Evolutionary conservation across 805 yeast genomes (phyloP).

Genomic region (Candida sonorensis): DNA sequence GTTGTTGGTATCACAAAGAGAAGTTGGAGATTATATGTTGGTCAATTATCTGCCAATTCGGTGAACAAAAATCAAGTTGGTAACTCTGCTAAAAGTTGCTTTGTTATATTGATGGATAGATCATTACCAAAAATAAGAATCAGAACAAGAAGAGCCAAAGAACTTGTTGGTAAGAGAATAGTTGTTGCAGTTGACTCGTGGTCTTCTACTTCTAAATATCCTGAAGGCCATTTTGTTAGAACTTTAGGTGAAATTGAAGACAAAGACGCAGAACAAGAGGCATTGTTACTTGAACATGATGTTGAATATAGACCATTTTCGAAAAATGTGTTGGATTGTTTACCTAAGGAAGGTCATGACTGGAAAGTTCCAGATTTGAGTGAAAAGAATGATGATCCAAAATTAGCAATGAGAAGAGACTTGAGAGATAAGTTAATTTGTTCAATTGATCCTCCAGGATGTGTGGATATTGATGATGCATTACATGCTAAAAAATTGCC

Average conservation of each 20-base stretch:
- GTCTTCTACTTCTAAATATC: conserved; percentile 77
- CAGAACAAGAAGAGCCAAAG: conserved; percentile 78
- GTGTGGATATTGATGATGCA: conserved; percentile 99
- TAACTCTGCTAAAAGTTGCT: conserved; percentile 68
- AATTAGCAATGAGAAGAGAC: conserved; percentile 65
- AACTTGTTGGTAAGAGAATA: conserved; percentile 80
- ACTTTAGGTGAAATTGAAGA: conserved; percentile 86
- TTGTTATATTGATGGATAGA: conserved; percentile 84
- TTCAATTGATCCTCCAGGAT: conserved; percentile 95
- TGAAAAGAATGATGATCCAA: conserved; percentile 45
- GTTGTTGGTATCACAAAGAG: conserved; percentile 85
- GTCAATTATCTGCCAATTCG: conserved; percentile 79
- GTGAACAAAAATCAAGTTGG: conserved; percentile 47
- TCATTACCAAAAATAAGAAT: conserved; percentile 83
- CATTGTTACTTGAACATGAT: conserved; percentile 86
- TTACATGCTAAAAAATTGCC: conserved; percentile 79
- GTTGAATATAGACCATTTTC: conserved; percentile 96
- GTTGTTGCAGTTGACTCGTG: conserved; percentile 91
- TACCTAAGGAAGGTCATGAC: conserved; percentile 87
- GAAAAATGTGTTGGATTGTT: conserved; percentile 82
- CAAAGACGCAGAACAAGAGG: conserved; percentile 94
- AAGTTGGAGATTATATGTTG: conserved; percentile 95
- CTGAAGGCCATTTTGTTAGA: conserved; percentile 93
- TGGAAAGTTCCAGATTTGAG: conserved; percentile 87
- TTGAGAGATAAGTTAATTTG: conserved; percentile 85